Conservation (phyloP, 345 rosid species). For the Sonneratia alba region DNA sequence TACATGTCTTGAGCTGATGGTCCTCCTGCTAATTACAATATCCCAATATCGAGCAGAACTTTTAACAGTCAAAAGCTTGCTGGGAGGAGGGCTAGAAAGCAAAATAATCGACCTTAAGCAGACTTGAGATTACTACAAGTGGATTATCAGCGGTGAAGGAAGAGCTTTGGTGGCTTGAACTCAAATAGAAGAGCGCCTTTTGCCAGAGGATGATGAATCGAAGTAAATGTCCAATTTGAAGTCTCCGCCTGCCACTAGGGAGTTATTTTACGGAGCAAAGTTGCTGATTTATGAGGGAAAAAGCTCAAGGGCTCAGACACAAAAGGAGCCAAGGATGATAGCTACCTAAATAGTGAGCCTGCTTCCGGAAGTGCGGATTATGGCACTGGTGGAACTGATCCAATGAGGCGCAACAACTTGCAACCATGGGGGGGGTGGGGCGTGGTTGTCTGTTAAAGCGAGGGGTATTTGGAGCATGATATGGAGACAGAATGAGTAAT, state of each 20-base stretch:
- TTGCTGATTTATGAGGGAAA: constrained; percentile 43
- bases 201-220: constrained; percentile 51
- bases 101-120: constrained; percentile 12
- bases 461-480: constrained; percentile 71
- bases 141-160: constrained; percentile 38
- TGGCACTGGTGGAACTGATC: constrained; percentile 28
- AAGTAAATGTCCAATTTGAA: constrained; percentile 48
- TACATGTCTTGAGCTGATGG: too few relatives aligned
- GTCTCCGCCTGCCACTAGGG: constrained; percentile 59
- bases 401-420: constrained; percentile 35
- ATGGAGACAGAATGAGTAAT: constrained; percentile 35
- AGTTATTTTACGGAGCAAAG: constrained; percentile 50
- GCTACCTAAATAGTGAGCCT: constrained; percentile 21
- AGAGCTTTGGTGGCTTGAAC: constrained; percentile 56
- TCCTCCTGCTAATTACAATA: too few relatives aligned
- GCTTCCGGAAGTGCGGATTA: constrained; percentile 41
- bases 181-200: constrained; percentile 40
- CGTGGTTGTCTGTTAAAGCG: too few relatives aligned
- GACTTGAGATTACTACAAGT: constrained; percentile 61
- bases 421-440: constrained; percentile 31
- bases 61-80: too few relatives aligned
- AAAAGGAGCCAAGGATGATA: constrained; percentile 31
- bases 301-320: constrained; percentile 44
- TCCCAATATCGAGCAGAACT: too few relatives aligned
- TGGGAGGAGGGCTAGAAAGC: too few relatives aligned